Evolutionary conservation across 352 stramenopile genomes (phyloP), one percentile per base, ranked within the genome.

Genomic region (Globisporangium canariense): DNA sequence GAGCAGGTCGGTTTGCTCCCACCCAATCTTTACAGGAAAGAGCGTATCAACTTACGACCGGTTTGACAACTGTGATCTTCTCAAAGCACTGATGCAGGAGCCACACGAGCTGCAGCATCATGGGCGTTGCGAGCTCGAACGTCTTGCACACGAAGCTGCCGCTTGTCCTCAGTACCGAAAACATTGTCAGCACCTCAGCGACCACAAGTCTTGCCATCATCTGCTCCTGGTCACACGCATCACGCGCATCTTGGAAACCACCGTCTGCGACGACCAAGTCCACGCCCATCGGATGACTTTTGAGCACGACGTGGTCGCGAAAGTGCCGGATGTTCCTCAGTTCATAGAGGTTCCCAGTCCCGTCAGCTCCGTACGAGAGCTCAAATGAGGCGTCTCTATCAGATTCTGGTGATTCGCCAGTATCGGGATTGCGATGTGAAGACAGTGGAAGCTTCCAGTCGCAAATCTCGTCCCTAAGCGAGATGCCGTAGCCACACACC

Each of bases 131-230:
- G 11, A 94, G 41, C 46, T 94, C 86, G 55, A 94, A 94, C 18
- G 86, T 90, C 71, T 94, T 94, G 67, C 82, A 91, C 10, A 89
- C 62, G 63, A 94, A 93, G 52, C 78, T 76, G 10, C 86, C 86
- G 34, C 70, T 66, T 0, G 68, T 22, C 3, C 64, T 58, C 16
- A 94, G 62, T 1, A 91, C 68, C 8, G 30, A 36, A 36, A 89
- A 78, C 86, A 90, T 91, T 9, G 78, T 65, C 4, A 90, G 60
- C 3, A 75, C 58, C 53, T 94, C 82, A 1, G 83, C 84, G 30
- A 88, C 38, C 5, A 93, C 67, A 36, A 94, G 60, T 18, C 71
- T 68, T 1, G 74, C 79, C 83, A 94, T 88, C 55, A 89, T 55
- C 5, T 68, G 55, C 67, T 94, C 86, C 79, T 94, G 86, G 41